These are phyloP conservation scores for Fagopyrum esculentum DNA, from an alignment of 148 eudicot species.

Conservation along the genomic window DNA sequence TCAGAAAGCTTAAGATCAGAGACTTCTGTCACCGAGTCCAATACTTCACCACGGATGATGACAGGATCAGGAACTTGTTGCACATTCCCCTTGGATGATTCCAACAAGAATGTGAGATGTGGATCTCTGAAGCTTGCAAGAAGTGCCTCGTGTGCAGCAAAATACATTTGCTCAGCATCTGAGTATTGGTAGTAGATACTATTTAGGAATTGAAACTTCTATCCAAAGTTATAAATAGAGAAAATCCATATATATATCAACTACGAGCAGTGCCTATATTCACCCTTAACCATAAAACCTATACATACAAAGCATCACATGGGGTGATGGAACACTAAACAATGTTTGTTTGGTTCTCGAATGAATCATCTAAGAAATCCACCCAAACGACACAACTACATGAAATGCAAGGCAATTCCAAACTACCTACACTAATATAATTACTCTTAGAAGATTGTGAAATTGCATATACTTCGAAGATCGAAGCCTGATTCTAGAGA, in stretches of 20 bases:
- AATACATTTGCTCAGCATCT: constrained; percentile 51
- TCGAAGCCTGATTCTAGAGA: neutral
- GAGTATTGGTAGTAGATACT: constrained; percentile 14
- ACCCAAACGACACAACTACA: neutral
- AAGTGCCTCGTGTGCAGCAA: constrained; percentile 44
- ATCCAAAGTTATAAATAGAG: neutral
- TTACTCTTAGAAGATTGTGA: too few relatives aligned
- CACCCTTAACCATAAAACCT: neutral
- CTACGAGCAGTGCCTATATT: neutral
- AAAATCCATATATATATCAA: neutral
- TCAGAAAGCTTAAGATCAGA: constrained; percentile 25
- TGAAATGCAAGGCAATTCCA: too few relatives aligned
- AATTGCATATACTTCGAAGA: neutral
- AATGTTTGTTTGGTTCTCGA: neutral
- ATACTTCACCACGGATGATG: constrained; percentile 48
- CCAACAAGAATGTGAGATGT: constrained; percentile 48
- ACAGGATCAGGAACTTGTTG: constrained; percentile 40
- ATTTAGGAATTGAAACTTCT: neutral
- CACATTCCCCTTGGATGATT: constrained; percentile 29
- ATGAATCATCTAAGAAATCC: too few relatives aligned
- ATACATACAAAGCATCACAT: neutral
- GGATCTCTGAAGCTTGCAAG: constrained; percentile 54
- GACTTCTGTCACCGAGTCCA: constrained; percentile 37
- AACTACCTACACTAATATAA: too few relatives aligned
- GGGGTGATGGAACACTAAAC: neutral